Evolutionary conservation across 2,329 filamentous ascomycete genomes (phyloP), one percentile per base, ranked within the genome.

Genomic region (Hypoxylon sp.): DNA sequence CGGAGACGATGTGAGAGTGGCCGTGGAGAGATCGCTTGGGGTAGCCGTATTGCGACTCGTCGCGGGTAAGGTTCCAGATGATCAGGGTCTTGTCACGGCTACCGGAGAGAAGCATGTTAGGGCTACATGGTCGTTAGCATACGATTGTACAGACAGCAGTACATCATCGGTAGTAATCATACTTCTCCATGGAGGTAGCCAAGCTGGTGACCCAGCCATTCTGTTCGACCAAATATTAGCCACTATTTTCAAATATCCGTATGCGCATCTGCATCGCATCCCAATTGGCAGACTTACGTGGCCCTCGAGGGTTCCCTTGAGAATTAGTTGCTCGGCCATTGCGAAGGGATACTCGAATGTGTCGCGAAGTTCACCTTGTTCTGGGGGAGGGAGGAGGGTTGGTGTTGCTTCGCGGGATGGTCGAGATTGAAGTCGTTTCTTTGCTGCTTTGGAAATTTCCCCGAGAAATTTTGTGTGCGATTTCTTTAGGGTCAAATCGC

Each of bases 11-110:
- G 92, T 99, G 96, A 75, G 95, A 98, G 90, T 99, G 96, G 82
- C 96, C 96, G 88, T 97, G 92, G 78, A 99, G 94, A 82, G 94
- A 97, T 87, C 96, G 92, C 91, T 99, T 98, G 82, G 96, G 96
- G 90, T 97, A 97, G 80, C 96, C 96, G 90, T 98, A 99, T 83
- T 93, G 92, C 83, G 91, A 91, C 88, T 98, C 96, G 85, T 98
- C 95, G 86, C 96, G 95, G 85, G 96, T 98, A 81, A 99, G 90
- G 90, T 98, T 97, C 96, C 96, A 99, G 91, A 99, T 97, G 88
- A 99, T 99, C 84, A 99, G 89, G 78, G 93, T 93, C 92, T 98
- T 98, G 90, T 99, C 96, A 87, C 96, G 94, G 83, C 90, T 94
- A 81, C 89, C 95, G 78, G 96, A 99, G 81, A 99, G 91, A 84